Evolutionary conservation across 371 early-diverging fungal species (phyloP).

Genomic region (Globomyces sp.): DNA sequence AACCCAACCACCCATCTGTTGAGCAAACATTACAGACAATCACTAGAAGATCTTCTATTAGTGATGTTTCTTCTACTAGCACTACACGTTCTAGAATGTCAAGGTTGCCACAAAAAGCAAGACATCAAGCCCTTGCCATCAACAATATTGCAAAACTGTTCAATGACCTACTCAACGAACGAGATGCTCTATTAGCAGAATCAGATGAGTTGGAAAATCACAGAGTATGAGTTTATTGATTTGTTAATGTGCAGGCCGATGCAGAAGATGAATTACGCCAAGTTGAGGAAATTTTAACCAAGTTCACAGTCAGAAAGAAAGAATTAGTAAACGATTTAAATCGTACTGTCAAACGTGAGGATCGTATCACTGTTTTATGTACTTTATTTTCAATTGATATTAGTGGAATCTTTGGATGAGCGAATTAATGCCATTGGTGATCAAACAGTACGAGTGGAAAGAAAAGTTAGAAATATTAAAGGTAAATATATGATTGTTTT

Average conservation of each 20-base stretch:
- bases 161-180: conserved; percentile 43
- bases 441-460: conserved; percentile 32
- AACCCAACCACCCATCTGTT: not conserved
- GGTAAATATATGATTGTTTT: conserved; percentile 12
- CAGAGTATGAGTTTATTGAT: conserved; percentile 35
- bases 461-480: conserved; percentile 31
- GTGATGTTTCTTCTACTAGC: not conserved
- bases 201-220: conserved; percentile 53
- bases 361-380: conserved; percentile 54
- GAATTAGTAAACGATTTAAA: conserved; percentile 54
- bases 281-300: conserved; percentile 59
- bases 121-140: conserved; percentile 33
- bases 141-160: conserved; percentile 40
- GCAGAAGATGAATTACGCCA: conserved; percentile 59
- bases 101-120: conserved; percentile 28
- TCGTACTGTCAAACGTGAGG: conserved; percentile 57
- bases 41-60: conserved; percentile 1
- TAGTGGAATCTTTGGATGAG: conserved; percentile 50
- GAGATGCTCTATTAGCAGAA: conserved; percentile 53
- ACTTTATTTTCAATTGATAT: conserved; percentile 19
- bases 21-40: not conserved
- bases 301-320: conserved; percentile 52
- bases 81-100: not conserved
- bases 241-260: conserved; percentile 34
- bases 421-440: conserved; percentile 47